Percentiles rank a stretch among this genome's conserved stretches.
phyloP scores from a whole-genome alignment of 1,284 basidiomycete species.

The Somion occarium region DNA sequence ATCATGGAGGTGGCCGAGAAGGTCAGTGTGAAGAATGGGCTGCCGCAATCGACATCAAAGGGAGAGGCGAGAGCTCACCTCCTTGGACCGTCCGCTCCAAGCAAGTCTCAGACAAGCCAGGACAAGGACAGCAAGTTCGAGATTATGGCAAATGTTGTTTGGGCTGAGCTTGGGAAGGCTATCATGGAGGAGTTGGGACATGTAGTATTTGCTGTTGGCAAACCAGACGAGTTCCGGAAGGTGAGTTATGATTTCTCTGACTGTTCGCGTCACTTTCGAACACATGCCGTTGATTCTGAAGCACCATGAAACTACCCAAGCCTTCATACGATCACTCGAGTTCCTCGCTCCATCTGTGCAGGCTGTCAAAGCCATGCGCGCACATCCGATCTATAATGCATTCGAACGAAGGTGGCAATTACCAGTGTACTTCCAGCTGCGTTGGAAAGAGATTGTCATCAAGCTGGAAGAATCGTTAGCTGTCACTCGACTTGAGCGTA shows the following conservation, averaged over 20 bases:
- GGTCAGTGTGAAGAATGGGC: conserved; percentile 44
- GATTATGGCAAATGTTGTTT: conserved; percentile 83
- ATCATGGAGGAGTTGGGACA: conserved; percentile 83
- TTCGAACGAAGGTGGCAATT: conserved; percentile 93
- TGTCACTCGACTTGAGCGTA: conserved; percentile 38
- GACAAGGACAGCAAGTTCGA: conserved; percentile 52
- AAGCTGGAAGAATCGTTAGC: conserved; percentile 67
- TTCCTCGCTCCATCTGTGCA: conserved; percentile 73
- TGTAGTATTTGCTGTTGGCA: conserved; percentile 85
- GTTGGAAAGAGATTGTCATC: conserved; percentile 92
- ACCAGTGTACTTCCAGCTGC: conserved; percentile 93
- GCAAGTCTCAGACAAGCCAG: background rate
- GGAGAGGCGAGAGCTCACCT: conserved; percentile 5
- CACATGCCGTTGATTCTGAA: conserved; percentile 18
- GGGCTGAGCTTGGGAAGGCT: conserved; percentile 76
- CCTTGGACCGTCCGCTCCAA: background rate
- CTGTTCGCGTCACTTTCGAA: background rate
- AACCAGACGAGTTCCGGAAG: conserved; percentile 85
- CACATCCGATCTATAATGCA: conserved; percentile 62
- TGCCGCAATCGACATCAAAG: conserved; percentile 14
- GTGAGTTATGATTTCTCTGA: conserved; percentile 35
- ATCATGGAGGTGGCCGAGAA: conserved; percentile 78
- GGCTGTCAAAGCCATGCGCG: conserved; percentile 67
- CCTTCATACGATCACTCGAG: conserved; percentile 84
- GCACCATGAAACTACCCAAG: conserved; percentile 83